phyloP scores from a whole-genome alignment of 1,139 yeast genomes.

The Chernovozyma sophiae-reginae region DNA sequence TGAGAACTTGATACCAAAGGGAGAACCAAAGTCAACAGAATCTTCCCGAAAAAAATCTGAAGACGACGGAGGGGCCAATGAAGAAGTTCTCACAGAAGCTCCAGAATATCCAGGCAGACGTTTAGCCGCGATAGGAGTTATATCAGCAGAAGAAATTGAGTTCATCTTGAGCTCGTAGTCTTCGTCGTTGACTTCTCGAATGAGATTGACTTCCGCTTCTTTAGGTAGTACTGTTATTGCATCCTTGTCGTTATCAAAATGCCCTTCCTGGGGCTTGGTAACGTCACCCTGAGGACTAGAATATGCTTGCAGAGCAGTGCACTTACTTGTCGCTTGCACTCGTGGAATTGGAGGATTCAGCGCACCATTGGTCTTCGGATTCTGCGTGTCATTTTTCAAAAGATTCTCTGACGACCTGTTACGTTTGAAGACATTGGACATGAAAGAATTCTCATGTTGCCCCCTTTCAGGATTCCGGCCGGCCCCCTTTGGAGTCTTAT shows the following conservation, averaged over 20 bases:
- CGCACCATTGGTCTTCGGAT: not conserved
- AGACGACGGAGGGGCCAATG: not conserved
- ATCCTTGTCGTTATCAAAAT: no score
- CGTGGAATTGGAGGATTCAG: not conserved
- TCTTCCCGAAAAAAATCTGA: not conserved
- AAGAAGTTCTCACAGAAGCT: not conserved
- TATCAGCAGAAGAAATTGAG: not conserved
- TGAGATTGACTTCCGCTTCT: not conserved
- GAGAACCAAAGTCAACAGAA: conserved; percentile 4
- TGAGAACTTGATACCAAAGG: conserved; percentile 3
- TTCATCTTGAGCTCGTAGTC: not conserved
- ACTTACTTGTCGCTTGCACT: not conserved
- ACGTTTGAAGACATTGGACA: not conserved
- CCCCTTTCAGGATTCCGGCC: not conserved
- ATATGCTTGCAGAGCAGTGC: no score
- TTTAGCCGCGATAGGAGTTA: not conserved
- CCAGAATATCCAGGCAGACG: not conserved
- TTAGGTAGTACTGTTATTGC: not conserved
- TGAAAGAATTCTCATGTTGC: not conserved
- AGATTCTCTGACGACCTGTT: not conserved
- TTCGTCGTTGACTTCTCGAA: not conserved
- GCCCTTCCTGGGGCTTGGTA: no score
- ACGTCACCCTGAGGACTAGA: no score
- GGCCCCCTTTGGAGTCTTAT: not conserved
- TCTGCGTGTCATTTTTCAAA: not conserved